Percentiles rank a stretch among this genome's conserved stretches.
Evolutionary conservation across 2,329 filamentous ascomycete genomes (phyloP).

Genomic region (Zelopaecilomyces penicillatus): DNA sequence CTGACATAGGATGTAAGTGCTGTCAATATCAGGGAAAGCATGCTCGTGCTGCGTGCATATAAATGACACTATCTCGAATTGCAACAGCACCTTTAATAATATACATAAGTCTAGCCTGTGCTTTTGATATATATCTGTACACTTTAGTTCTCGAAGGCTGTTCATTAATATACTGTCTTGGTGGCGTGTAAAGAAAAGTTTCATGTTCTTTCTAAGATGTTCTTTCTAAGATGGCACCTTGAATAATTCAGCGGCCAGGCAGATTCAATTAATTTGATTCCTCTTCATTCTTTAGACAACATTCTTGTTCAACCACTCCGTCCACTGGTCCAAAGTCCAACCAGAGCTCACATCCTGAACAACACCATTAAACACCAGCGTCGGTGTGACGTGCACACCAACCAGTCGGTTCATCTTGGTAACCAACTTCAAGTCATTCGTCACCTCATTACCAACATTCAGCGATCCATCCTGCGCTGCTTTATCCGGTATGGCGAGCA

Average conservation of each 20-base stretch:
- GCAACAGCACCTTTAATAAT: too few relatives aligned
- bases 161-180: too few relatives aligned
- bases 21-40: too few relatives aligned
- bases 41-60: too few relatives aligned
- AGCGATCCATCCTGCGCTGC: slow-evolving; percentile 56
- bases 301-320: slow-evolving; percentile 64
- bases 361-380: slow-evolving; percentile 79
- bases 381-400: slow-evolving; percentile 85
- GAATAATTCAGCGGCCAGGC: neutral
- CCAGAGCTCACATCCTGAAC: slow-evolving; percentile 72
- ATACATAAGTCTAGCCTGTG: too few relatives aligned
- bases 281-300: slow-evolving; percentile 26
- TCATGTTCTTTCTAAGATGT: neutral
- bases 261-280: neutral
- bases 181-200: too few relatives aligned
- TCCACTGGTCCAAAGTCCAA: slow-evolving; percentile 76
- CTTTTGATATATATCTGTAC: too few relatives aligned
- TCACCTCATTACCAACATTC: slow-evolving; percentile 76
- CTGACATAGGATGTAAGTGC: too few relatives aligned
- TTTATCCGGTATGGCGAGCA: slow-evolving; percentile 63
- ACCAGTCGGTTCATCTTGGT: slow-evolving; percentile 72
- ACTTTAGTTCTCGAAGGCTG: too few relatives aligned
- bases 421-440: slow-evolving; percentile 74
- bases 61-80: too few relatives aligned
- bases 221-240: neutral